These are phyloP conservation scores for Paracorniculantispora psalliotae DNA, from an alignment of 2,329 filamentous ascomycete genomes.

Conservation along the genomic window DNA sequence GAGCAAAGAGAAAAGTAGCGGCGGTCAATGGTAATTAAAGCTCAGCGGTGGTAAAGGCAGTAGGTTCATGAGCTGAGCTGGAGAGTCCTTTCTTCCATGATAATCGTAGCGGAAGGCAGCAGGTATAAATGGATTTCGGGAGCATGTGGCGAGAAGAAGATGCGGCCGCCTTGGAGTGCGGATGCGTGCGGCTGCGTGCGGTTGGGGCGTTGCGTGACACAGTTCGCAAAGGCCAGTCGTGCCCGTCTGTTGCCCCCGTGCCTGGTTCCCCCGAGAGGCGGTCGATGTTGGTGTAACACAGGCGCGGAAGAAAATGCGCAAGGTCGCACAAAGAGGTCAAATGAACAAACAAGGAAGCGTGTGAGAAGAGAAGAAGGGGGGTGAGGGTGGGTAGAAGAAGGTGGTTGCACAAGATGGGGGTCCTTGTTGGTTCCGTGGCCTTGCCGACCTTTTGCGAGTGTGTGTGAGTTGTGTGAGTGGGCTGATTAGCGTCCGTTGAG, in stretches of 20 bases:
- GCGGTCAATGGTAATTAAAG: not conserved
- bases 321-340: not conserved
- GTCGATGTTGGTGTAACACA: not conserved
- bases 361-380: not conserved
- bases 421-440: slow-evolving; percentile 7
- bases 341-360: not conserved
- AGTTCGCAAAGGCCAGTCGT: not conserved
- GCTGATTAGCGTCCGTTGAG: slow-evolving; percentile 5
- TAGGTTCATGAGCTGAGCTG: not conserved
- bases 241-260: not conserved
- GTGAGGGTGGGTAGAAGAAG: not conserved
- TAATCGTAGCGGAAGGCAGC: not conserved
- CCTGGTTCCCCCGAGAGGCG: not conserved
- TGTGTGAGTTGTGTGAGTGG: no score
- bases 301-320: not conserved
- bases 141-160: not conserved
- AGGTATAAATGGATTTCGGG: slow-evolving; percentile 2
- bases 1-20: not conserved
- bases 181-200: not conserved
- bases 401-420: not conserved
- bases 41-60: not conserved
- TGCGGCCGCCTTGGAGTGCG: not conserved
- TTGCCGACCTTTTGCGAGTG: not conserved
- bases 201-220: not conserved
- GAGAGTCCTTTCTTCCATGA: not conserved